Conservation (phyloP, 2,329 filamentous ascomycete species). For the Cytospora schulzeri region DNA sequence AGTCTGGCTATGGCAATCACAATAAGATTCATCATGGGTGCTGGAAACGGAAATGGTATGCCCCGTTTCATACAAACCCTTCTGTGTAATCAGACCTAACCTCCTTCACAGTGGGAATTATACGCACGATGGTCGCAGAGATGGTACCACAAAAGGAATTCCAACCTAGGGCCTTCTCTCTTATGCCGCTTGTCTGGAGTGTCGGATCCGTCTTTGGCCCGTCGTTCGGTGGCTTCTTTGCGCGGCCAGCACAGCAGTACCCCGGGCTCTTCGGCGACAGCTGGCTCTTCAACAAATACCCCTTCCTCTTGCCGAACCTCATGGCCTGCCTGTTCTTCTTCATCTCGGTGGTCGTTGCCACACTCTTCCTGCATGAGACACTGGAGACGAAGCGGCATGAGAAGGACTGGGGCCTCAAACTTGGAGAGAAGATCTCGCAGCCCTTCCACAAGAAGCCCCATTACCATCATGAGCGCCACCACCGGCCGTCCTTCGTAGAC, state of each 20-base stretch:
- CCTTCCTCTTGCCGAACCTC: conserved; percentile 84
- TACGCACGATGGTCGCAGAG: conserved; percentile 89
- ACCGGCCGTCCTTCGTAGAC: conserved; percentile 53
- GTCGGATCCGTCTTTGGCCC: conserved; percentile 87
- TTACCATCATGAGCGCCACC: conserved; percentile 34
- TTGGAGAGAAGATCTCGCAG: conserved; percentile 67
- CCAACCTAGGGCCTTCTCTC: conserved; percentile 84
- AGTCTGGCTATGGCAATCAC: conserved; percentile 78
- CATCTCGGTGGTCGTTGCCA: conserved; percentile 71
- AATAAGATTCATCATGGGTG: conserved; percentile 76
- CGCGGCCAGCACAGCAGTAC: conserved; percentile 75
- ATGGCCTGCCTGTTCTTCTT: conserved; percentile 76
- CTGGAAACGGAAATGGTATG: conserved; percentile 80
- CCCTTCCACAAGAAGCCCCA: conserved; percentile 34
- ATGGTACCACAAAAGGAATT: conserved; percentile 85
- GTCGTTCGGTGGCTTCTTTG: conserved; percentile 82
- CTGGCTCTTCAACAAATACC: conserved; percentile 72
- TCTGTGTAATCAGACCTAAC: conserved; percentile 30
- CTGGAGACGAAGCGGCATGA: conserved; percentile 69
- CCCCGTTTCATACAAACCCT: conserved; percentile 16
- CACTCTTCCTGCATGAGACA: conserved; percentile 86
- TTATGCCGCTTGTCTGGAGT: conserved; percentile 92
- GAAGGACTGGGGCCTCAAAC: conserved; percentile 72
- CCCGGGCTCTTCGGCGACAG: conserved; percentile 69
- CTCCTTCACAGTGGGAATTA: conserved; percentile 74